Base-by-base conservation (phyloP, 257 asterid species). In the Apocynum venetum region DNA sequence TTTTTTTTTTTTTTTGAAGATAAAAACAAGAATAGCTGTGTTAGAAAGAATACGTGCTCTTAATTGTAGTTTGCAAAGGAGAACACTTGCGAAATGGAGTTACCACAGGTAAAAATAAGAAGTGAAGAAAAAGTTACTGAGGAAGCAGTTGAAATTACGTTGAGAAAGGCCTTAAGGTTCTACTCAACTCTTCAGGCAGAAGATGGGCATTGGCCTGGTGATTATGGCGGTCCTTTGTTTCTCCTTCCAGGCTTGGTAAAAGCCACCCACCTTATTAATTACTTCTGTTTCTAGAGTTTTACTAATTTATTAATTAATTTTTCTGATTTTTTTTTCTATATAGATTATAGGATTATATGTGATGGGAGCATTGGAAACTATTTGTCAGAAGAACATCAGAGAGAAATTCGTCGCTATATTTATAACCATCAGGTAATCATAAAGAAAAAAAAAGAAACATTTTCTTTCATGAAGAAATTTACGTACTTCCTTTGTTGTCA, bases 381-480 rank as follows among this genome's bases (percentile, higher is more conserved):
- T 25, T 25, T 25, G 31, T 25, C 31, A 25, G 0, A 25, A 25
- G 31, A 25, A 25, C 31, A 25, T 25, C 31, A 25, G 31, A 25
- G 31, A 25, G 31, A 25, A 25, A 25, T 25, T 90, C 82, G 85
- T 13, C 88, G 96, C 12, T 90, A 90, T 79, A 65, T 90, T 20
- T 89, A 88, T 43, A 92, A 89, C 75, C 97, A 92, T 84, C 94
- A 92, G 90, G 97, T 89, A 47, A 31, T 43, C 59, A 14, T 51
- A 51, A 2, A 48, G 14, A 51, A 14, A 51, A 51, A 25, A 25
- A 25, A 25, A 25, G 31, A 25, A 25, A 25, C 31, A 25, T 25
- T 25, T 25, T 25, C 31, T 25, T 25, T 25, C 31, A 25, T 25
- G 31, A 25, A 25, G 31, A 25, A 25, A 25, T 25, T 25, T 25